phyloP scores from a whole-genome alignment of 257 asterid species.

The Solanum ossicruentum region DNA sequence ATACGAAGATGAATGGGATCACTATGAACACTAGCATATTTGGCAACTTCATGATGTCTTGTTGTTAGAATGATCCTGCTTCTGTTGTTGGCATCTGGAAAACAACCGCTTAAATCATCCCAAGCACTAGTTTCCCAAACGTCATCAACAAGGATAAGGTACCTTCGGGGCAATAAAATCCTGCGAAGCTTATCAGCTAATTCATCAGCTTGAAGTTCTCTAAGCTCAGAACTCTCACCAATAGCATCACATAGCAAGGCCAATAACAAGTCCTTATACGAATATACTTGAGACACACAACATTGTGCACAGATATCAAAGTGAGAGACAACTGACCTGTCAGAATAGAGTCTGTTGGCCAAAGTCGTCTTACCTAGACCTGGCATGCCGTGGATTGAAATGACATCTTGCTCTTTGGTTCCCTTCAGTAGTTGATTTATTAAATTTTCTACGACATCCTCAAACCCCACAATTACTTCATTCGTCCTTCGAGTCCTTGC shows the following conservation, averaged over 20 bases:
- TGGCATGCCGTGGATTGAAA: constrained; percentile 3
- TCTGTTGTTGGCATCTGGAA: background rate
- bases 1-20: background rate
- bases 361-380: constrained; percentile 3
- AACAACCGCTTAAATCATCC: background rate
- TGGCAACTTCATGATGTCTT: background rate
- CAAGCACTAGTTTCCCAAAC: background rate
- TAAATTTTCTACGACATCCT: background rate
- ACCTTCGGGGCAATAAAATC: background rate
- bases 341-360: background rate
- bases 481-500: background rate
- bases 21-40: background rate
- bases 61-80: background rate
- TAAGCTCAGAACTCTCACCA: fast-evolving
- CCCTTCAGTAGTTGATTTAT: background rate
- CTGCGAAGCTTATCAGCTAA: background rate
- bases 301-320: background rate
- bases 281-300: background rate
- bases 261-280: background rate
- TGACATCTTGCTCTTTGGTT: background rate
- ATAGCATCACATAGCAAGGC: background rate
- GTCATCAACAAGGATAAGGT: background rate
- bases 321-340: background rate
- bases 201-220: background rate
- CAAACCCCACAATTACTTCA: background rate